Percentiles rank a stretch among this genome's conserved stretches.
These are phyloP conservation scores for Agarophyton chilense DNA, from an alignment of 23 red algal genomes.

Conservation along the genomic window DNA sequence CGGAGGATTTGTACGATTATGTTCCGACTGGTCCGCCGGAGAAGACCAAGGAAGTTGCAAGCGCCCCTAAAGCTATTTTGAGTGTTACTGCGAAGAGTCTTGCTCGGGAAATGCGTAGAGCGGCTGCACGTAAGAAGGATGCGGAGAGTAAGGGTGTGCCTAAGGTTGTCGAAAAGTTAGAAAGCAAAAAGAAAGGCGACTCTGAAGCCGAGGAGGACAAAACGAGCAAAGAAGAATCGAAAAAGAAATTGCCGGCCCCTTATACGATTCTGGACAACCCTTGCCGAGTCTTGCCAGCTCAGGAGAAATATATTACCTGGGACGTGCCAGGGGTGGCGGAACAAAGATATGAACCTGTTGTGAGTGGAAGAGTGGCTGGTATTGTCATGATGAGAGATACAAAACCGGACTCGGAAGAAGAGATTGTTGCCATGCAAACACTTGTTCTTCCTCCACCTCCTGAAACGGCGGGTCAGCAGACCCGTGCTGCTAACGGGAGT, in stretches of 20 bases:
- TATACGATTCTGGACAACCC: conserved; percentile 56
- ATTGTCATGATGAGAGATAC: conserved; percentile 63
- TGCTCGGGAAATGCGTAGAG: conserved; percentile 60
- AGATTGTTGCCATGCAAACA: conserved; percentile 24
- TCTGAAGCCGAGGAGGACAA: conserved; percentile 22
- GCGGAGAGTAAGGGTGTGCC: conserved; percentile 26
- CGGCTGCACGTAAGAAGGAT: conserved; percentile 39
- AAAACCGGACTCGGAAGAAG: conserved; percentile 26
- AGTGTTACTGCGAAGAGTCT: conserved; percentile 70
- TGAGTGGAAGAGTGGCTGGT: conserved; percentile 48
- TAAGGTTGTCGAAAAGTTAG: conserved; percentile 9
- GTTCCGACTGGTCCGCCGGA: conserved; percentile 67
- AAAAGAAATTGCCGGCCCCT: conserved; percentile 33
- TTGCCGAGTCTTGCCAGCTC: conserved; percentile 61
- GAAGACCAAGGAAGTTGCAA: conserved; percentile 72
- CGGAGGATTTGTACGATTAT: conserved; percentile 80
- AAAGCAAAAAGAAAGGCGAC: not conserved
- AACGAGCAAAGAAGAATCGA: conserved; percentile 21
- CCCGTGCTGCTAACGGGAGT: not conserved
- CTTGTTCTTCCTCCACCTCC: not conserved
- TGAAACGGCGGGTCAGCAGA: not conserved
- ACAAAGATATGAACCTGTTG: conserved; percentile 48
- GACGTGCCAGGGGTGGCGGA: conserved; percentile 28
- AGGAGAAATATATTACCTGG: conserved; percentile 77
- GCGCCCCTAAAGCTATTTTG: conserved; percentile 76